Evolutionary conservation across 1,284 basidiomycete species (phyloP).

Genomic region (Ustilago curta): DNA sequence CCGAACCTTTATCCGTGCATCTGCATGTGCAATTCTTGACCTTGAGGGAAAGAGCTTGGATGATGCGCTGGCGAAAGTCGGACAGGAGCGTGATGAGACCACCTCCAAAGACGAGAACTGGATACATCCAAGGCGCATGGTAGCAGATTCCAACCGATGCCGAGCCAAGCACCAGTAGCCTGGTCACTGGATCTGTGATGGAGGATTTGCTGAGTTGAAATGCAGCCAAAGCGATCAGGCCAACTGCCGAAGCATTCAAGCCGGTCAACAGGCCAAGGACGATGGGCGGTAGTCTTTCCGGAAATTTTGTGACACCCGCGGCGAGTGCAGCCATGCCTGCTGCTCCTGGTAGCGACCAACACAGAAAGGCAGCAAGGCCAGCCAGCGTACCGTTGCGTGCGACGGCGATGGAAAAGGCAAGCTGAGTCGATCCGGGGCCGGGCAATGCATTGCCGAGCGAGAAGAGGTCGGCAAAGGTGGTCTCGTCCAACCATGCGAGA

Average conservation of each 20-base stretch:
- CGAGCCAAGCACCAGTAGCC: conserved; percentile 72
- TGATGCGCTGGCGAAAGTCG: conserved; percentile 61
- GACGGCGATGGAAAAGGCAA: conserved; percentile 70
- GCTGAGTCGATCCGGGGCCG: conserved; percentile 71
- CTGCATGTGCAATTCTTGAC: background rate
- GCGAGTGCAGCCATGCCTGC: conserved; percentile 74
- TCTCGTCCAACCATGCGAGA: conserved; percentile 57
- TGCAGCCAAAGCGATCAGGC: conserved; percentile 75
- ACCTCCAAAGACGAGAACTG: conserved; percentile 68
- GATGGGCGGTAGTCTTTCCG: conserved; percentile 72
- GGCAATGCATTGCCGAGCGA: conserved; percentile 71
- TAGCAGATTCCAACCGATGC: conserved; percentile 74
- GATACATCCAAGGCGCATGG: conserved; percentile 71
- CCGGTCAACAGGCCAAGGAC: conserved; percentile 75
- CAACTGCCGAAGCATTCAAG: conserved; percentile 75
- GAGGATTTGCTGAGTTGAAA: conserved; percentile 73
- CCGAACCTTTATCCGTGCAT: background rate
- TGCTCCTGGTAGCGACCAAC: conserved; percentile 73
- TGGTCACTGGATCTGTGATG: conserved; percentile 73
- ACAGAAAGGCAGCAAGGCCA: conserved; percentile 69
- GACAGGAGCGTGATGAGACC: conserved; percentile 67
- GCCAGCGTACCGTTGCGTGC: conserved; percentile 68
- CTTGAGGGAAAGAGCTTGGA: background rate
- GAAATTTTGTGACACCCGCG: conserved; percentile 73
- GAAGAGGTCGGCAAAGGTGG: conserved; percentile 70